Evolutionary conservation across 2,329 filamentous ascomycete species (phyloP).

Genomic region (Aspergillus cejpii): DNA sequence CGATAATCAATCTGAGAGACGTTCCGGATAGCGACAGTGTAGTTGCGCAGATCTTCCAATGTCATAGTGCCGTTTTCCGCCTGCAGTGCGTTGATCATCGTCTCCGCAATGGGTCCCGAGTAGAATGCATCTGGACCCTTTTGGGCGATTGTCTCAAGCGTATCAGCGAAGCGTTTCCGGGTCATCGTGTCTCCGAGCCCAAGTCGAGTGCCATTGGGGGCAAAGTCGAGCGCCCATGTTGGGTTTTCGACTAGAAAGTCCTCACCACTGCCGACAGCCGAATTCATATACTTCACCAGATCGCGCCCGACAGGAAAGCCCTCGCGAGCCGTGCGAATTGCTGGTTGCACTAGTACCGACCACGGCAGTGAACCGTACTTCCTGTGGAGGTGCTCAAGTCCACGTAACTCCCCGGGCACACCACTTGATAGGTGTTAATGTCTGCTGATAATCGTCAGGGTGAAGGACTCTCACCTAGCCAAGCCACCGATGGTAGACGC

Average conservation of each 20-base stretch:
- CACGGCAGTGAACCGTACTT: constrained; percentile 58
- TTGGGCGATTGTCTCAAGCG: constrained; percentile 68
- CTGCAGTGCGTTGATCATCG: constrained; percentile 64
- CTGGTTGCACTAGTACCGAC: constrained; percentile 65
- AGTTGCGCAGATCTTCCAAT: constrained; percentile 66
- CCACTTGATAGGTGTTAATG: constrained; percentile 37
- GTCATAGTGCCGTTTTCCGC: constrained; percentile 77
- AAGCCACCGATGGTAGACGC: constrained; percentile 67
- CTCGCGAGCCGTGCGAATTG: constrained; percentile 64
- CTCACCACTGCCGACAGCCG: constrained; percentile 42
- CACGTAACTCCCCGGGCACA: constrained; percentile 58
- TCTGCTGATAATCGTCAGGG: background rate
- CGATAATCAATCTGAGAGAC: constrained; percentile 60
- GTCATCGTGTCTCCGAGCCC: constrained; percentile 71
- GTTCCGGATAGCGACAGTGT: constrained; percentile 59
- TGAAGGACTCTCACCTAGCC: constrained; percentile 44
- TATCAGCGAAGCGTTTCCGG: constrained; percentile 70
- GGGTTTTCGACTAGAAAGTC: constrained; percentile 70
- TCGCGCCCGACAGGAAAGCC: constrained; percentile 71
- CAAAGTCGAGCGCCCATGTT: constrained; percentile 81
- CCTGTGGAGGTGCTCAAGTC: constrained; percentile 68
- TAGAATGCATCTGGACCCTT: constrained; percentile 70
- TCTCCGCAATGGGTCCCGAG: constrained; percentile 62
- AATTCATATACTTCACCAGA: constrained; percentile 64
- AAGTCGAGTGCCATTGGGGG: constrained; percentile 68